Evolutionary conservation across 805 yeast genomes (phyloP).

Genomic region (Debaryomyces hansenii): DNA sequence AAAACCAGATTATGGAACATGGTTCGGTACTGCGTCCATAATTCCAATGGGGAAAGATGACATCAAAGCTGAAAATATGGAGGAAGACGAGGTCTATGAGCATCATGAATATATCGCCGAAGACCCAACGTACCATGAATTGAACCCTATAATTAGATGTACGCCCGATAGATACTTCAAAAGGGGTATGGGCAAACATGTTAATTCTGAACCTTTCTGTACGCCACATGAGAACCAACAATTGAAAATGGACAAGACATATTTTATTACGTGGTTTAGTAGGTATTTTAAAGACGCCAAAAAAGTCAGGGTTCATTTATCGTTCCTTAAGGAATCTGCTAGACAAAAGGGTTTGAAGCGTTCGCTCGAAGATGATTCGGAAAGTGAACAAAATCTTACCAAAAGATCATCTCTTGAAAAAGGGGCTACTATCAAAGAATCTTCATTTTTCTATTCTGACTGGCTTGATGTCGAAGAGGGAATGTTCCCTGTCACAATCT

Average conservation of each 20-base stretch:
- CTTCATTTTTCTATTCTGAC: constrained; percentile 65
- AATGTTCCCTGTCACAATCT: constrained; percentile 57
- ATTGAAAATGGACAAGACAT: constrained; percentile 59
- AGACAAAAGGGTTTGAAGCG: constrained; percentile 59
- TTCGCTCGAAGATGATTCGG: constrained; percentile 23
- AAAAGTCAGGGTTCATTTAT: constrained; percentile 66
- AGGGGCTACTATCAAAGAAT: constrained; percentile 32
- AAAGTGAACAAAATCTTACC: background rate
- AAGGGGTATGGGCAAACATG: constrained; percentile 60
- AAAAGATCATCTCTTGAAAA: constrained; percentile 37
- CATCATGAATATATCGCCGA: constrained; percentile 62
- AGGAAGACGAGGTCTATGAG: constrained; percentile 53
- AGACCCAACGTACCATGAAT: constrained; percentile 66
- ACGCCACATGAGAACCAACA: constrained; percentile 65
- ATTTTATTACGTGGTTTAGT: constrained; percentile 82
- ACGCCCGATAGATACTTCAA: constrained; percentile 72
- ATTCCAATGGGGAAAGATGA: constrained; percentile 57
- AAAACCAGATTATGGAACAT: constrained; percentile 72
- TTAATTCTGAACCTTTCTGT: constrained; percentile 77
- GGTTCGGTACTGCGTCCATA: constrained; percentile 70
- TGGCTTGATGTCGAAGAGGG: constrained; percentile 70
- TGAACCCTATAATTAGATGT: constrained; percentile 82
- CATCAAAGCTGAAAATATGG: constrained; percentile 72
- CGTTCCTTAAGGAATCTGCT: constrained; percentile 58
- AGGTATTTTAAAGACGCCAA: constrained; percentile 56